Evolutionary conservation across 1,284 basidiomycete species (phyloP).

Genomic region (Trametes polyzona): DNA sequence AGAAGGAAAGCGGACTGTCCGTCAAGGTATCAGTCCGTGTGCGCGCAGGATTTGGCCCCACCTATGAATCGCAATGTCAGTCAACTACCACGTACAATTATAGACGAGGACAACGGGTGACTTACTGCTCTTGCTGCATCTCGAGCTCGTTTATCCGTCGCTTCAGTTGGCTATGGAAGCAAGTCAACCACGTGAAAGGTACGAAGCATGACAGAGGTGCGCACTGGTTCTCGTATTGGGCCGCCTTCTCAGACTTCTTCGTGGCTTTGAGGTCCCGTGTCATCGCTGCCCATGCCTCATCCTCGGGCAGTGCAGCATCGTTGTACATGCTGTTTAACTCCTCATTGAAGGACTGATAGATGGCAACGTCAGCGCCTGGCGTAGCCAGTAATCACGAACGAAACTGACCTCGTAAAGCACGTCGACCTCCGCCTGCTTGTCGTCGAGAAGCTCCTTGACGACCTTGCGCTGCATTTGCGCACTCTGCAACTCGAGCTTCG

Average conservation of each 20-base stretch:
- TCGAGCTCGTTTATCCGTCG: constrained; percentile 73
- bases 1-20: not conserved
- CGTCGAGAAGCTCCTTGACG: constrained; percentile 73
- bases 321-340: constrained; percentile 90
- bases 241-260: constrained; percentile 74
- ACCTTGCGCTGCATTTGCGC: constrained; percentile 76
- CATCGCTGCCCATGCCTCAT: constrained; percentile 80
- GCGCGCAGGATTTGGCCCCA: constrained; percentile 67
- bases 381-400: constrained; percentile 11
- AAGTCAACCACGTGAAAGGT: not conserved
- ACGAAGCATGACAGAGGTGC: constrained; percentile 30
- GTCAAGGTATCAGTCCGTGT: constrained; percentile 55
- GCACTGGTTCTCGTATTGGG: constrained; percentile 79
- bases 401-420: constrained; percentile 84
- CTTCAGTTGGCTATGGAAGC: constrained; percentile 60
- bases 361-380: constrained; percentile 7
- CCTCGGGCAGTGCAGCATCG: constrained; percentile 75
- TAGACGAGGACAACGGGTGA: constrained; percentile 26
- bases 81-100: not conserved
- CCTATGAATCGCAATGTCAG: constrained; percentile 42
- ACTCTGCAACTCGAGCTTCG: constrained; percentile 68
- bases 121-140: constrained; percentile 80
- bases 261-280: constrained; percentile 70
- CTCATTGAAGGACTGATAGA: constrained; percentile 82
- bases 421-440: constrained; percentile 85